phyloP scores from a whole-genome alignment of 2,329 filamentous ascomycete genomes.

The Penicillium sp. region DNA sequence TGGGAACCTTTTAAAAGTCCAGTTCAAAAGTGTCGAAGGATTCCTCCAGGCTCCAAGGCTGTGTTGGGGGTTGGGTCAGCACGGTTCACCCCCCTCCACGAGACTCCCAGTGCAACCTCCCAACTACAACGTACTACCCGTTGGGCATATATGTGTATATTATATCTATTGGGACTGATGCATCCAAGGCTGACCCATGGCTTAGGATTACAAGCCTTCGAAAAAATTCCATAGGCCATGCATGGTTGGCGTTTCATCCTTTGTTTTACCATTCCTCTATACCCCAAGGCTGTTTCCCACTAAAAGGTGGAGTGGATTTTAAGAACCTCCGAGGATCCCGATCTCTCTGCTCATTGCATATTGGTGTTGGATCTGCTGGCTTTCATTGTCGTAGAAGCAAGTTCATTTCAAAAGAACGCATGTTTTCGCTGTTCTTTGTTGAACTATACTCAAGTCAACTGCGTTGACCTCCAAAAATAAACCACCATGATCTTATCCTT shows the following conservation, averaged over 20 bases:
- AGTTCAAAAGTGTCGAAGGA: not conserved
- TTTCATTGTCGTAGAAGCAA: not conserved
- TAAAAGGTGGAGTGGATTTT: not conserved
- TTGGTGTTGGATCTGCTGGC: not conserved
- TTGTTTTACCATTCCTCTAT: not conserved
- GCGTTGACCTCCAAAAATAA: not conserved
- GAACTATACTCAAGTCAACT: not conserved
- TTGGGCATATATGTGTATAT: not conserved
- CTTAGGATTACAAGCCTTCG: not conserved
- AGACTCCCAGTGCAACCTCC: not conserved
- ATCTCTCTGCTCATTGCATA: not conserved
- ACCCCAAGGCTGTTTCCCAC: not conserved
- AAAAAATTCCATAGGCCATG: not conserved
- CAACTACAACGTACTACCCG: not conserved
- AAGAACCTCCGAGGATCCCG: not conserved
- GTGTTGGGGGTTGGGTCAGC: constrained; percentile 13
- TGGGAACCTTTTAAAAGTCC: not conserved
- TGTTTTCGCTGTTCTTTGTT: not conserved
- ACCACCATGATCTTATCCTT: not conserved
- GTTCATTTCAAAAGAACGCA: not conserved
- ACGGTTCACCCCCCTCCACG: constrained; percentile 6
- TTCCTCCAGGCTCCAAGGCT: not conserved
- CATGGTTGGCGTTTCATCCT: not conserved
- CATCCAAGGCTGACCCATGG: not conserved
- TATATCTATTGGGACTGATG: not conserved